phyloP scores from a whole-genome alignment of 768 basidiomycete species.

The Boletus rubescentipes region DNA sequence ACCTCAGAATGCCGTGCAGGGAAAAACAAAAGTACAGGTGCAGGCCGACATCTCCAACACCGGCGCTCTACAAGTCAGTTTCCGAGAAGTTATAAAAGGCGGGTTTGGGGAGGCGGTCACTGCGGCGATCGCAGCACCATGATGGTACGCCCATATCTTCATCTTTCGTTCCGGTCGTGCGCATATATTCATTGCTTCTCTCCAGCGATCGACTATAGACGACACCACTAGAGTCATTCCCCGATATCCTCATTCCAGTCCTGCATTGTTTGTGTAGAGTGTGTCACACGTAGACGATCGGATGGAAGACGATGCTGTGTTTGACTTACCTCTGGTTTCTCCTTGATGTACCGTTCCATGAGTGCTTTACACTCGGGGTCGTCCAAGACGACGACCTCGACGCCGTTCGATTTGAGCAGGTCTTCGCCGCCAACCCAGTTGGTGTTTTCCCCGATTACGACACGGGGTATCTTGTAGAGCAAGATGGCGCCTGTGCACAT shows the following conservation, averaged over 20 bases:
- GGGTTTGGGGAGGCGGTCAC: slow-evolving; percentile 35
- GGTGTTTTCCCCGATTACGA: slow-evolving; percentile 63
- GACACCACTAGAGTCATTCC: slow-evolving; percentile 25
- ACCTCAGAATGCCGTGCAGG: slow-evolving; percentile 40
- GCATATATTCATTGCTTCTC: neutral
- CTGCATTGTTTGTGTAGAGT: slow-evolving; percentile 27
- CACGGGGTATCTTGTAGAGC: slow-evolving; percentile 62
- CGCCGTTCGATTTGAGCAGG: slow-evolving; percentile 49
- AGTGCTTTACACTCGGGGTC: slow-evolving; percentile 51
- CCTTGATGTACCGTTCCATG: slow-evolving; percentile 56
- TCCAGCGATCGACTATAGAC: slow-evolving; percentile 8
- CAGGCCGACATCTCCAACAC: slow-evolving; percentile 35
- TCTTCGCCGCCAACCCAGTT: slow-evolving; percentile 57
- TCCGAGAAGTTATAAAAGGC: slow-evolving; percentile 37
- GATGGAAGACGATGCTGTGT: slow-evolving; percentile 3
- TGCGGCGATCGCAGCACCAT: slow-evolving; percentile 25
- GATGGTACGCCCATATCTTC: slow-evolving; percentile 6
- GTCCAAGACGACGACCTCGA: slow-evolving; percentile 52
- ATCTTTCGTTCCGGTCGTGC: neutral
- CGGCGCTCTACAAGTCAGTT: slow-evolving; percentile 38
- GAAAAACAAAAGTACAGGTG: slow-evolving; percentile 52
- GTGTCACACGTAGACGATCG: neutral
- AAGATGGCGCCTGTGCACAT: slow-evolving; percentile 67
- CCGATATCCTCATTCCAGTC: slow-evolving; percentile 68
- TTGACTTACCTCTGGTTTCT: slow-evolving; percentile 49